These are phyloP conservation scores for Fusarium pilosicola DNA, from an alignment of 2,329 filamentous ascomycete species.

Conservation along the genomic window DNA sequence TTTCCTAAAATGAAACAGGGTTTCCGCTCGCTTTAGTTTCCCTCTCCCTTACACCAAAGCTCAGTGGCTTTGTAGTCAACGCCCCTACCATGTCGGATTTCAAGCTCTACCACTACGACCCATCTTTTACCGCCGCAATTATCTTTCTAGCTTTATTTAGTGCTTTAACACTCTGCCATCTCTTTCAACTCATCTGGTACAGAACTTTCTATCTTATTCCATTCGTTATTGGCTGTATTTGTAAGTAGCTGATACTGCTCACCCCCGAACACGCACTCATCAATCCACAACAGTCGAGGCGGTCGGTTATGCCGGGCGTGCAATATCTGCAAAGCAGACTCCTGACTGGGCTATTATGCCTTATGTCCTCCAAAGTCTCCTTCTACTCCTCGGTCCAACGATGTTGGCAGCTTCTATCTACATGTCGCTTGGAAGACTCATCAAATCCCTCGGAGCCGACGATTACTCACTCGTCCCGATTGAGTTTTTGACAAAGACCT, in stretches of 20 bases:
- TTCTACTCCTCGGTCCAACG: neutral
- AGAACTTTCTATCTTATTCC: neutral
- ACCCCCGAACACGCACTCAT: too few species aligned
- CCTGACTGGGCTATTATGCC: neutral
- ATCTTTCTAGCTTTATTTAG: neutral
- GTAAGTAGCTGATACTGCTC: neutral
- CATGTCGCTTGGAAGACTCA: neutral
- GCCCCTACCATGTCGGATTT: too few species aligned
- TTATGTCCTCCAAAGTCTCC: neutral
- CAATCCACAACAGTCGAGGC: neutral
- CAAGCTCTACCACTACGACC: neutral
- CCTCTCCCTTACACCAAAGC: too few species aligned
- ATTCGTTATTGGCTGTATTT: neutral
- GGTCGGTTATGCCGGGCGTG: neutral
- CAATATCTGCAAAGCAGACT: neutral
- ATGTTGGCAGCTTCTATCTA: neutral
- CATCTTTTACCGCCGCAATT: neutral
- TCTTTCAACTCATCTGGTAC: neutral
- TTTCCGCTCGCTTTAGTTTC: fast-evolving
- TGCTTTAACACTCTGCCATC: neutral
- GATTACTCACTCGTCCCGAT: neutral
- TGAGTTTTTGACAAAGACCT: neutral
- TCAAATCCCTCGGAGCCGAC: neutral
- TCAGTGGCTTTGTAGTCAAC: too few species aligned
- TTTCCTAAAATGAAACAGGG: fast-evolving